Evolutionary conservation across 1,284 basidiomycete species (phyloP).

Genomic region (Ceraceosorus bombacis): DNA sequence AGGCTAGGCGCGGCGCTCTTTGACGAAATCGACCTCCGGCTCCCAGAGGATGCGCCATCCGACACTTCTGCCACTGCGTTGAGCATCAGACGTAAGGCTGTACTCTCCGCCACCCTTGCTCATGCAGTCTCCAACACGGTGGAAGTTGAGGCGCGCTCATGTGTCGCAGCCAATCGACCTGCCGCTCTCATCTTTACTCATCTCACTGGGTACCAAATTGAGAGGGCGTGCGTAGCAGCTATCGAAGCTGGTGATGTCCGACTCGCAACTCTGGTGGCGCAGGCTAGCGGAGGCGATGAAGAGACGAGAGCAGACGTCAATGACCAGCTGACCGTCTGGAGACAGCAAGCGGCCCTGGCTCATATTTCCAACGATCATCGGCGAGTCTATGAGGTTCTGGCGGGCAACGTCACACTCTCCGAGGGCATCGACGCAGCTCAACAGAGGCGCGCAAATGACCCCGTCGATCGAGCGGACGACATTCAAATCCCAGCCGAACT

Average conservation of each 20-base stretch:
- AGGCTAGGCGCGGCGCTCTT: slow-evolving; percentile 84
- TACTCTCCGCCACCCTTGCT: slow-evolving; percentile 78
- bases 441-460: slow-evolving; percentile 50
- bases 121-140: slow-evolving; percentile 65
- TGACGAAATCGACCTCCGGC: slow-evolving; percentile 64
- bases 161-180: slow-evolving; percentile 34
- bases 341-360: slow-evolving; percentile 65
- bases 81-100: slow-evolving; percentile 67
- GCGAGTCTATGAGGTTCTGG: slow-evolving; percentile 75
- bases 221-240: slow-evolving; percentile 70
- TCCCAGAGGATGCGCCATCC: slow-evolving; percentile 57
- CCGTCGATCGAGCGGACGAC: slow-evolving; percentile 59
- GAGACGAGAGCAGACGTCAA: slow-evolving; percentile 68
- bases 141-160: slow-evolving; percentile 54
- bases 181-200: slow-evolving; percentile 59
- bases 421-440: slow-evolving; percentile 52
- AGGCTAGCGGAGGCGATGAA: slow-evolving; percentile 68
- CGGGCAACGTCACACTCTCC: slow-evolving; percentile 66
- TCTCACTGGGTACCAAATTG: slow-evolving; percentile 79
- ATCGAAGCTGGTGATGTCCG: slow-evolving; percentile 71
- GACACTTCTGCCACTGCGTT: slow-evolving; percentile 60
- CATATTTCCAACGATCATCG: slow-evolving; percentile 66
- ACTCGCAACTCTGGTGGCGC: slow-evolving; percentile 83
- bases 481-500: slow-evolving; percentile 68
- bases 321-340: slow-evolving; percentile 77